Evolutionary conservation across 371 early-diverging fungal species (phyloP), one percentile per base, ranked within the genome.

Genomic region (Lichtheimia ornata): DNA sequence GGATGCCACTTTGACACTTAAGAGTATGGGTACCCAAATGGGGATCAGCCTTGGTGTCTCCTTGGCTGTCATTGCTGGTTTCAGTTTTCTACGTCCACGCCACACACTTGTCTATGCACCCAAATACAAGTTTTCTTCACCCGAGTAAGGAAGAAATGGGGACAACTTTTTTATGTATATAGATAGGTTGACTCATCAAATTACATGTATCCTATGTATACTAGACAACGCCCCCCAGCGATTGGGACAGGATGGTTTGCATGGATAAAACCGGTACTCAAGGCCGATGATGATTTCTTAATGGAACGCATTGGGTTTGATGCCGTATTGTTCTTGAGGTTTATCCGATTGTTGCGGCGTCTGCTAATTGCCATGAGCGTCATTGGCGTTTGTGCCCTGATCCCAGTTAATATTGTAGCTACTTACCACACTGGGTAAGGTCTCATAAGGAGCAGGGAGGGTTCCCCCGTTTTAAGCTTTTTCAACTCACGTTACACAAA

Each of bases 251-350:
- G 79, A 17, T 78, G 84, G 47, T 79, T 86, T 41, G 77, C 81
- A 11, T 92, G 92, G 91, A 66, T 88, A 30, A 65, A 71, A 4
- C 81, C 86, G 1, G 72, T 90, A 24, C 72, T 85, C 66, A 69
- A 66, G 9, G 76, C 83, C 5, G 76, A 84, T 35, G 88, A 90
- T 50, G 65, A 71, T 51, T 81, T 74, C 20, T 66, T 87, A 15
- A 72, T 90, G 24, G 76, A 79, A 15, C 83, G 83, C 27, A 82
- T 92, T 14, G 92, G 90, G 24, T 69, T 87, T 20, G 94, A 93
- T 64, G 88, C 91, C 12, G 89, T 90, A 25, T 70, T 92, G 53
- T 88, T 91, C 65, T 67, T 93, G 47, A 79, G 89, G 13, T 90
- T 90, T 58, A 43, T 91, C 17, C 81, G 84, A 18, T 69, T 87